These are phyloP conservation scores for Marasmius fiardii DNA, from an alignment of 1,284 basidiomycete genomes.

Conservation along the genomic window DNA sequence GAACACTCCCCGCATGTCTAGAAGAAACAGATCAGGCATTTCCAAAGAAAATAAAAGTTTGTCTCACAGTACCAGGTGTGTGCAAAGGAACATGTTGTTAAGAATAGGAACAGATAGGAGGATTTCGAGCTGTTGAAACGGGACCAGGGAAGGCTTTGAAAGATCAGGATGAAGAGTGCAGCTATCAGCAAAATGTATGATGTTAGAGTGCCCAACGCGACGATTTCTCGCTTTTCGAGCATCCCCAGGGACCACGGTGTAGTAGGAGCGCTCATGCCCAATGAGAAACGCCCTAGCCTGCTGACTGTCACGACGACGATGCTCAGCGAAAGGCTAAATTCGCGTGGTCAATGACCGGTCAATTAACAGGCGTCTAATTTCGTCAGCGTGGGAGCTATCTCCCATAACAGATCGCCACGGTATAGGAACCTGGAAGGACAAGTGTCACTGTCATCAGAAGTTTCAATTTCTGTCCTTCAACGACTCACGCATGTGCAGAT, in stretches of 20 bases:
- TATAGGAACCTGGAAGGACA: too few species aligned
- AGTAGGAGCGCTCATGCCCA: not conserved
- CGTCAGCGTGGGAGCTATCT: too few species aligned
- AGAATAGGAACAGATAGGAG: constrained; percentile 24
- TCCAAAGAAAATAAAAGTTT: constrained; percentile 2
- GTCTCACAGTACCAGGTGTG: constrained; percentile 67
- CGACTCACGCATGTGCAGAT: too few species aligned
- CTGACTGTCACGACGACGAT: too few species aligned
- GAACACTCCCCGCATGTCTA: constrained; percentile 55
- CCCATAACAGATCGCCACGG: too few species aligned
- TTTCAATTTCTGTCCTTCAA: too few species aligned
- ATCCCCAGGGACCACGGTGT: too few species aligned
- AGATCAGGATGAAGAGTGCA: constrained; percentile 35
- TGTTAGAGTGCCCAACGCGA: constrained; percentile 41
- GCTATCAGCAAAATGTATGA: constrained; percentile 45
- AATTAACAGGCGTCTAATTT: too few species aligned
- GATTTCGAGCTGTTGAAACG: constrained; percentile 9
- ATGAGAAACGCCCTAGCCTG: too few species aligned
- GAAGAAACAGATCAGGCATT: not conserved
- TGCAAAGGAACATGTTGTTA: constrained; percentile 38
- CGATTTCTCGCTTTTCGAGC: constrained; percentile 17
- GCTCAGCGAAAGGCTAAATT: too few species aligned
- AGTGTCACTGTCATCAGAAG: too few species aligned
- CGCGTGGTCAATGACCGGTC: too few species aligned
- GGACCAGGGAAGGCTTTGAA: constrained; percentile 25